Percentiles rank a stretch among this genome's conserved stretches.
Conservation (phyloP, 1,139 yeast species). For the Suhomyces yuchorum region DNA sequence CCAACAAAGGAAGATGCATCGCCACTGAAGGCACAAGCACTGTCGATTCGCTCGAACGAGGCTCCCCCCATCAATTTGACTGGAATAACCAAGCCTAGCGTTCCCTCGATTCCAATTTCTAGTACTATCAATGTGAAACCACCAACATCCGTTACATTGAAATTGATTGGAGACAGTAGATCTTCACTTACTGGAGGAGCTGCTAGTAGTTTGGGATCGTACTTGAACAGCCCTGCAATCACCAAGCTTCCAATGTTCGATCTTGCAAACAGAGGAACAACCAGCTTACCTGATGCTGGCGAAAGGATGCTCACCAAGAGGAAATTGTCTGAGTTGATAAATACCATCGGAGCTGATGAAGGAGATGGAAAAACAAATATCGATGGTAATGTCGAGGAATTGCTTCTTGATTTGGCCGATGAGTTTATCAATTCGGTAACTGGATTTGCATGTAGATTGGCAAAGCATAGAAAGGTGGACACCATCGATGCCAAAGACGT, state of each 20-base stretch:
- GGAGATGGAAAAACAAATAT: slow-evolving; percentile 89
- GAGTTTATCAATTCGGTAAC: slow-evolving; percentile 92
- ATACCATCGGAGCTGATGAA: slow-evolving; percentile 78
- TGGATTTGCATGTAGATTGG: slow-evolving; percentile 88
- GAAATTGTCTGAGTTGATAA: slow-evolving; percentile 81
- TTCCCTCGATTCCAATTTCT: slow-evolving; percentile 75
- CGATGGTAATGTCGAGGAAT: slow-evolving; percentile 95
- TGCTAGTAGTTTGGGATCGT: slow-evolving; percentile 62
- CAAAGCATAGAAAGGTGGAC: slow-evolving; percentile 93
- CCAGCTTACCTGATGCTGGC: slow-evolving; percentile 48
- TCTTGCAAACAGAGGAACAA: slow-evolving; percentile 51
- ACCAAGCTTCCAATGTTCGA: slow-evolving; percentile 81
- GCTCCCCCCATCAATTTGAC: slow-evolving; percentile 32
- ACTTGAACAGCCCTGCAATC: slow-evolving; percentile 73
- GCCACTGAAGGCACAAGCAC: slow-evolving; percentile 10
- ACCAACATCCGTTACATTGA: slow-evolving; percentile 62
- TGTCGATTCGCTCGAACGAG: slow-evolving; percentile 16
- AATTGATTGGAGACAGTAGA: slow-evolving; percentile 54
- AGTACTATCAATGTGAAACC: slow-evolving; percentile 64
- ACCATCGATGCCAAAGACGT: slow-evolving; percentile 84
- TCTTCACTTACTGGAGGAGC: slow-evolving; percentile 89
- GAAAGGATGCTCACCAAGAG: slow-evolving; percentile 88
- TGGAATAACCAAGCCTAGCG: slow-evolving; percentile 64
- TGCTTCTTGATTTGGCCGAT: slow-evolving; percentile 88
- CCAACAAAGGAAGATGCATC: slow-evolving; percentile 12